Evolutionary conservation across 768 basidiomycete genomes (phyloP).

Genomic region (Podaxis sp.): DNA sequence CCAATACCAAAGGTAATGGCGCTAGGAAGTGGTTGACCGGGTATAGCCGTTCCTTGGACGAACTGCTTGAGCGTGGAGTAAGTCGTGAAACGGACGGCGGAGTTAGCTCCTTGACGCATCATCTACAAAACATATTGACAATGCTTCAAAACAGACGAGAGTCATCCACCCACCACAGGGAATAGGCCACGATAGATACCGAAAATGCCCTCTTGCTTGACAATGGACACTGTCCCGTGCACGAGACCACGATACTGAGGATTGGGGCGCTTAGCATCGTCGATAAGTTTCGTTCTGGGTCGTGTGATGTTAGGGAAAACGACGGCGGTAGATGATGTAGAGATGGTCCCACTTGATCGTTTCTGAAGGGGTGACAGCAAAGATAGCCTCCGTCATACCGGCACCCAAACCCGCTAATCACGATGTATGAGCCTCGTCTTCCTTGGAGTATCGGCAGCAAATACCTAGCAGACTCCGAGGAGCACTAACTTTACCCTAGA

Average conservation of each 20-base stretch:
- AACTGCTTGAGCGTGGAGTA: slow-evolving; percentile 94
- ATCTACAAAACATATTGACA: slow-evolving; percentile 49
- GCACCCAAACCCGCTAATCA: slow-evolving; percentile 73
- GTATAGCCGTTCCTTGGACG: slow-evolving; percentile 78
- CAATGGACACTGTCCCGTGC: slow-evolving; percentile 80
- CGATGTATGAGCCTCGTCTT: not conserved
- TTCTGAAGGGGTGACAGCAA: slow-evolving; percentile 96
- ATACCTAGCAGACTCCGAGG: slow-evolving; percentile 80
- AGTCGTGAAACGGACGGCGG: slow-evolving; percentile 92
- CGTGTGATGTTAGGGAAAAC: not conserved
- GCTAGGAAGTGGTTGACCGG: slow-evolving; percentile 82
- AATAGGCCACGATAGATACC: slow-evolving; percentile 92
- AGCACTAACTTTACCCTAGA: slow-evolving; percentile 89
- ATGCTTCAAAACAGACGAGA: slow-evolving; percentile 1
- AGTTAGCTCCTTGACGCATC: slow-evolving; percentile 98
- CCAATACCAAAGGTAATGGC: slow-evolving; percentile 95
- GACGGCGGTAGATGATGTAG: not conserved
- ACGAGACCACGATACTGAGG: slow-evolving; percentile 86
- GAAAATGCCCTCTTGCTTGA: slow-evolving; percentile 78
- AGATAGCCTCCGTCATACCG: slow-evolving; percentile 87
- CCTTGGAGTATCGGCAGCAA: not conserved
- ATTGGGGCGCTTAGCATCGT: slow-evolving; percentile 81
- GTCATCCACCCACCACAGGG: slow-evolving; percentile 72
- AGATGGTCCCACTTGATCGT: slow-evolving; percentile 83
- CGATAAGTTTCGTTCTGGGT: slow-evolving; percentile 91